phyloP scores from a whole-genome alignment of 805 yeast genomes.

The Henningerozyma blattae region DNA sequence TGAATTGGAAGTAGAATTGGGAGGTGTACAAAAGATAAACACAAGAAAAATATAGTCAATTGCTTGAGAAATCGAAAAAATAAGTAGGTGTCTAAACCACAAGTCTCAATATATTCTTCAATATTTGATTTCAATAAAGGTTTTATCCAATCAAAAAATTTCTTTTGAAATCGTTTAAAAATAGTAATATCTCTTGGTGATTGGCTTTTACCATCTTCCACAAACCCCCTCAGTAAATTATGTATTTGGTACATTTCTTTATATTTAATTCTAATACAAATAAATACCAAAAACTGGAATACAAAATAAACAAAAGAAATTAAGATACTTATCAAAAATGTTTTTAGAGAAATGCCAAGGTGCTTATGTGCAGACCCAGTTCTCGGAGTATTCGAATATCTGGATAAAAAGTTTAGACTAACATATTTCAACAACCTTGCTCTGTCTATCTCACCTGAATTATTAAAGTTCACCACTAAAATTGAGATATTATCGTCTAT shows the following conservation, averaged over 20 bases:
- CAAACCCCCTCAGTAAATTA: constrained; percentile 17
- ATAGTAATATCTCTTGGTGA: constrained; percentile 12
- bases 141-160: constrained; percentile 39
- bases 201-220: background rate
- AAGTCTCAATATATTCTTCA: constrained; percentile 27
- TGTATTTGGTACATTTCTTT: constrained; percentile 45
- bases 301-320: constrained; percentile 43
- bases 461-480: too few species aligned
- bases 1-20: constrained; percentile 59
- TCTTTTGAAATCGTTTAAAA: background rate
- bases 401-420: constrained; percentile 9
- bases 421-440: too few species aligned
- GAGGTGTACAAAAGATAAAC: constrained; percentile 41
- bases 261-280: constrained; percentile 26
- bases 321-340: constrained; percentile 43
- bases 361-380: constrained; percentile 47
- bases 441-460: too few species aligned
- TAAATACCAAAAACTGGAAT: constrained; percentile 36
- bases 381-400: constrained; percentile 39
- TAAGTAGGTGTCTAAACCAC: constrained; percentile 66
- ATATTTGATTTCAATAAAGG: constrained; percentile 31
- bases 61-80: constrained; percentile 50
- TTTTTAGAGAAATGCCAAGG: constrained; percentile 44
- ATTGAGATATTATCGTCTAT: too few species aligned
- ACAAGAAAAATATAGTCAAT: constrained; percentile 37